phyloP scores from a whole-genome alignment of 495 filamentous ascomycete genomes.

The Hyaloscypha variabilis region DNA sequence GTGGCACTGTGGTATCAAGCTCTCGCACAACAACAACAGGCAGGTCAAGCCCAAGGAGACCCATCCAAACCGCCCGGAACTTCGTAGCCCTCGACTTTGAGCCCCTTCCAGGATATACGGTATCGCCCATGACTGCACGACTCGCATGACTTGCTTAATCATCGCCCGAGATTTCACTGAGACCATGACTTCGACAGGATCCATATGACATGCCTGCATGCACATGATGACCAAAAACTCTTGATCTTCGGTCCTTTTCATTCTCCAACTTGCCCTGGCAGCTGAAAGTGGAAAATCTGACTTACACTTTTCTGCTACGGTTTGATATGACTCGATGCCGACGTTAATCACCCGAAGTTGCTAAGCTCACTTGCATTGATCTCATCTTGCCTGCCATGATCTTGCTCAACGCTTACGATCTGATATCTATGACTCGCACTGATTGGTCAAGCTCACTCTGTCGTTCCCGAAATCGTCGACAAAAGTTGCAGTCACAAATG shows the following conservation, averaged over 20 bases:
- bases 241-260: conserved; percentile 22
- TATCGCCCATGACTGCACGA: conserved; percentile 31
- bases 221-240: conserved; percentile 24
- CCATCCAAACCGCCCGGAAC: conserved; percentile 34
- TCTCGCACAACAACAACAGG: conserved; percentile 48
- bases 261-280: conserved; percentile 20
- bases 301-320: conserved; percentile 10
- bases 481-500: conserved; percentile 8
- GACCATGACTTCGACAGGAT: conserved; percentile 30
- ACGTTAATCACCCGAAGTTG: neutral
- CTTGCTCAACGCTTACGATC: conserved; percentile 11
- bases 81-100: conserved; percentile 31
- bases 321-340: conserved; percentile 22
- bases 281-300: neutral
- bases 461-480: neutral
- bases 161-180: conserved; percentile 31
- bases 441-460: conserved; percentile 5
- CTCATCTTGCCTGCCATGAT: conserved; percentile 29
- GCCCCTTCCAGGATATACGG: conserved; percentile 14
- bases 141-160: conserved; percentile 31
- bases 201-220: conserved; percentile 31
- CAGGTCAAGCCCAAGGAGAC: conserved; percentile 30
- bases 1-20: conserved; percentile 65
- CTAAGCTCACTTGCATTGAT: conserved; percentile 22
- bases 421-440: conserved; percentile 23